Evolutionary conservation across 257 asterid genomes (phyloP), one percentile per base, ranked within the genome.

Genomic region (Ballota nigra): DNA sequence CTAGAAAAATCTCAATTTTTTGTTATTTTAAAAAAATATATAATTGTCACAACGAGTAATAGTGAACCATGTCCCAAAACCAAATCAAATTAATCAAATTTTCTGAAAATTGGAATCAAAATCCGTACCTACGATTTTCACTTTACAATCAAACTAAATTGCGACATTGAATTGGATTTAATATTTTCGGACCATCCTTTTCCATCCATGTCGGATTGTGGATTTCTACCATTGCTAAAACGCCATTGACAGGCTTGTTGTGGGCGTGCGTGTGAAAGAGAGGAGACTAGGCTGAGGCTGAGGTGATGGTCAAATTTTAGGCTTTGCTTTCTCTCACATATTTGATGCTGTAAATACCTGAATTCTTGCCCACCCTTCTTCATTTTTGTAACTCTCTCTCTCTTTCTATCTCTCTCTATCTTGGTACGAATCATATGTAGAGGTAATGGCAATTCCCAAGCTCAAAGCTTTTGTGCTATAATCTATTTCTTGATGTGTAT

Each of bases 321-420:
- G 83, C 82, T 52, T 40, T 60, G 71, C 66, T 49, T 67, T 72
- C 68, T 40, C 75, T 67, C 75, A n/a, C 78, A 72, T 66, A 16
- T 61, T 75, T 75, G 69, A 65, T 68, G 61, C 66, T 60, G 34
- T 71, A 60, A 71, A 73, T n/a, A 51, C 83, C 78, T 75, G 78
- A 82, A 75, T 78, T 82, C 76, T 76, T 66, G 77, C 79, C 59
- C 28, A 69, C 72, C 77, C 76, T 69, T 76, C 73, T 63, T 78
- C 76, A 40, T 47, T 43, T 70, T 28, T 75, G 69, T 71, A 51
- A 19, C 75, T 16, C 56, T 78, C 75, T 24, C 70, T 9, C 8
- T 22, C 24, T 34, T 36, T 36, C 0, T 19, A 18, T 51, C 59
- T 53, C 9, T 53, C 15, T 53, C 3, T 49, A 15, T 11, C 11